Base-by-base conservation (phyloP, 1,284 basidiomycete genomes). In the Trichosporon inkin region DNA sequence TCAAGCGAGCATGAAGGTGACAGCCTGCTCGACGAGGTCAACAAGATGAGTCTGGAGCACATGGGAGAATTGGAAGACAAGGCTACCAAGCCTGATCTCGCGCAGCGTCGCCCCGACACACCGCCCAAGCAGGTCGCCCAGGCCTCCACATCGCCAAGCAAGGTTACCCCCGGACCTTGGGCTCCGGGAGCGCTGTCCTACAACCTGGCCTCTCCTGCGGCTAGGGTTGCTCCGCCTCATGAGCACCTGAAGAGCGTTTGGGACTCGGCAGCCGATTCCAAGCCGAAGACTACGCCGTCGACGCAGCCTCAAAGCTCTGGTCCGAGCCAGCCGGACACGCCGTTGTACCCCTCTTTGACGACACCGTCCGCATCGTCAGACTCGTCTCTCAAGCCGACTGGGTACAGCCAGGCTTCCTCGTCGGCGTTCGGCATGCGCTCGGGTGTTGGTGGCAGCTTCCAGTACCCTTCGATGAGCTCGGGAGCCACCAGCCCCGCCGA, bases 1-100 rank as follows among this genome's bases (percentile, higher is more conserved):
- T 72, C 74, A 2, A 75, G 72, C 57, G 78, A 80, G 61, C 66
- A 79, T 3, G 76, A 79, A 40, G 75, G 72, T 6, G 76, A 79
- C 56, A 75, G 73, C 54, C 61, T 79, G 22, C 62, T 79, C 16
- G 73, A 78, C 28, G 77, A 79, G 62, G 71, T 79, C 10, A 77
- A 78, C 64, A 76, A 77, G 68, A 77, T 76, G 70, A 77, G 73
- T 58, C 62, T 79, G 52, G 75, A 76, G 57, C 70, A 68, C 22
- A 67, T 77, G 11, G 73, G 66, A 16, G 75, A 75, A 51, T 66
- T 58, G n/a, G 65, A 60, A 19, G 67, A 69, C 40, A 66, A 64
- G 40, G 59, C 55, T n/a, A 61, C 70, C 20, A 71, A 70, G 54
- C 52, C 66, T 0, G 41, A 70, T 0, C 49, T 71, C 11, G 58